Percentiles rank a stretch among this genome's conserved stretches.
Evolutionary conservation across 768 basidiomycete genomes (phyloP).

Genomic region (Termitomyces bulborhizus): DNA sequence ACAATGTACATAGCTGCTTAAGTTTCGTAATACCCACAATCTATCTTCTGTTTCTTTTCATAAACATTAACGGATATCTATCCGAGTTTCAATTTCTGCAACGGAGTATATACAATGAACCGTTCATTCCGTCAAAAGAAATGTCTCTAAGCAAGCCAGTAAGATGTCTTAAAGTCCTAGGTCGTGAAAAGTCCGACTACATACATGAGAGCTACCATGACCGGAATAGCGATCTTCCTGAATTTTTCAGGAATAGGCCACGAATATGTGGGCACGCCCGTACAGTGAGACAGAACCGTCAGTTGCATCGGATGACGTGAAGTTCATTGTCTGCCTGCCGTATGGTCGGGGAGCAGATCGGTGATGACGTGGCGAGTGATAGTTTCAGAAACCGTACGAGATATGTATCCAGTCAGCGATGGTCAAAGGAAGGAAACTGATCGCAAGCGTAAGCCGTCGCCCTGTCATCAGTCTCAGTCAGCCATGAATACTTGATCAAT

Average conservation of each 20-base stretch:
- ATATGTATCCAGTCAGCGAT: constrained; percentile 54
- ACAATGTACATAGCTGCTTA: no score
- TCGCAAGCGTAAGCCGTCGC: constrained; percentile 61
- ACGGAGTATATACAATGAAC: no score
- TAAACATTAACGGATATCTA: background rate
- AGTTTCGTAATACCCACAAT: no score
- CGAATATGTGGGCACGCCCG: background rate
- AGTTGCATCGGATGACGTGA: constrained; percentile 44
- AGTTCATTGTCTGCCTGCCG: constrained; percentile 65
- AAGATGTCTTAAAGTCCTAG: background rate
- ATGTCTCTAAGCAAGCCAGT: background rate
- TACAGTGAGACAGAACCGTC: constrained; percentile 42
- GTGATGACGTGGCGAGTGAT: background rate
- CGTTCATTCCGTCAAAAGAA: background rate
- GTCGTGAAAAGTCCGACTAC: background rate
- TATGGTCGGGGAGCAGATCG: background rate
- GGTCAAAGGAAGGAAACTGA: constrained; percentile 69
- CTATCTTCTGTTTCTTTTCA: no score
- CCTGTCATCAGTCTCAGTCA: constrained; percentile 12
- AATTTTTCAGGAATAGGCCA: constrained; percentile 34
- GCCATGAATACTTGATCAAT: background rate
- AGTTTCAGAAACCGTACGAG: constrained; percentile 29
- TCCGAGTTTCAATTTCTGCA: no score
- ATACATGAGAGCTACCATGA: constrained; percentile 47
- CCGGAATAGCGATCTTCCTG: constrained; percentile 59